phyloP scores from a whole-genome alignment of 768 basidiomycete genomes.

The Rhodotorula kratochvilovae region DNA sequence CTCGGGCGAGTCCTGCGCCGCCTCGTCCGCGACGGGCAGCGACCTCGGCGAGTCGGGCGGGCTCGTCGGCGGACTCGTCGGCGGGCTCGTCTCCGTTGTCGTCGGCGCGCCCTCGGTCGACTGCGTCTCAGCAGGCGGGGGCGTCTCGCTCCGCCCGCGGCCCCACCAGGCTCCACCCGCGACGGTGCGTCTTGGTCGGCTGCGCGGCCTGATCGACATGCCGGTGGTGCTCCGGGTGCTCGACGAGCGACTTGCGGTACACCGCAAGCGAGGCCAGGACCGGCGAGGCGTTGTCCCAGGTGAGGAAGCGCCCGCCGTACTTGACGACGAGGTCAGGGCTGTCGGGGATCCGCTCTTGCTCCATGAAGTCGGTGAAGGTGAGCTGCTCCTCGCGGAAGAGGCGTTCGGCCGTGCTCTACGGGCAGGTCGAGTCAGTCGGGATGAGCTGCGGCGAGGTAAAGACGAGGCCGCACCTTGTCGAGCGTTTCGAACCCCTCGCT shows the following conservation, averaged over 20 bases:
- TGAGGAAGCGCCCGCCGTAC: constrained; percentile 74
- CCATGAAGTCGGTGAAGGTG: constrained; percentile 62
- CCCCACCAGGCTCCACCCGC: constrained; percentile 60
- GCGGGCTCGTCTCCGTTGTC: constrained; percentile 8
- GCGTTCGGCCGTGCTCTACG: constrained; percentile 48
- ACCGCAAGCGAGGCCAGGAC: constrained; percentile 67
- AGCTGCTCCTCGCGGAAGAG: constrained; percentile 59
- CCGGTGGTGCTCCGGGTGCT: constrained; percentile 37
- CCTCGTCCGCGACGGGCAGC: not conserved
- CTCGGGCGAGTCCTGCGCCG: not conserved
- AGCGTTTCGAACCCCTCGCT: constrained; percentile 43
- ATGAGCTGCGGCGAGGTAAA: not conserved
- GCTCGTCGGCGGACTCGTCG: constrained; percentile 39
- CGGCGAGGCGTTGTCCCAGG: constrained; percentile 67
- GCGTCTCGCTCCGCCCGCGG: constrained; percentile 50
- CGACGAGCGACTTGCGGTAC: constrained; percentile 58
- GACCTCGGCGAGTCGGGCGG: constrained; percentile 38
- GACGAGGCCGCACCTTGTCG: constrained; percentile 11
- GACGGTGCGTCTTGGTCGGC: not conserved
- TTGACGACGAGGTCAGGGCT: constrained; percentile 68
- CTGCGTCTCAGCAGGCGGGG: not conserved
- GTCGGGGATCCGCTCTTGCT: constrained; percentile 59
- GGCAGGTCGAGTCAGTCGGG: not conserved
- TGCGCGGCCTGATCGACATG: not conserved
- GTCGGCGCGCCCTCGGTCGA: constrained; percentile 8